Evolutionary conservation across 345 rosid species (phyloP).

Genomic region (Corchorus olitorius): DNA sequence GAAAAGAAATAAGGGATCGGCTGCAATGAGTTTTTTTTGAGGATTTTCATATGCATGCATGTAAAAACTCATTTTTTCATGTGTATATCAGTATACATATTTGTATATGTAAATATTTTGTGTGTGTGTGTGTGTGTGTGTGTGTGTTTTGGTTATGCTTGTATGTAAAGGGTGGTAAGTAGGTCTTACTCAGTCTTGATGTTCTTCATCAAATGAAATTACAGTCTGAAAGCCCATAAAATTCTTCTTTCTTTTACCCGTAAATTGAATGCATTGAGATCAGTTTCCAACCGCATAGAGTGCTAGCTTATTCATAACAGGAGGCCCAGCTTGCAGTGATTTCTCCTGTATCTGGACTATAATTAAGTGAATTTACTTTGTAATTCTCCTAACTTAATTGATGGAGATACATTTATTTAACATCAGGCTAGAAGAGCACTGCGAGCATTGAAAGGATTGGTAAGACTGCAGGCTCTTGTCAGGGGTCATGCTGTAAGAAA

Average conservation of each 20-base stretch:
- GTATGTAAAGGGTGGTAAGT: not conserved
- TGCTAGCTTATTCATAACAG: not conserved
- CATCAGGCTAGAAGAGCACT: conserved; percentile 95
- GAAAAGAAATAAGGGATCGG: not conserved
- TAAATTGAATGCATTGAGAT: no score
- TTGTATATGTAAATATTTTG: not conserved
- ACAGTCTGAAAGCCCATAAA: not conserved
- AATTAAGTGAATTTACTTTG: not conserved
- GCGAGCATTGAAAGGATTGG: conserved; percentile 96
- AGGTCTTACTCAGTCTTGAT: not conserved
- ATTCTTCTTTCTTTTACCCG: no score
- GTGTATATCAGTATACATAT: not conserved
- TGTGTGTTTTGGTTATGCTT: not conserved
- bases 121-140: no score
- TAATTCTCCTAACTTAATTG: not conserved
- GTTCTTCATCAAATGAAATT: not conserved
- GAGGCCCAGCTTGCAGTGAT: not conserved
- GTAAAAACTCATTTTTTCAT: not conserved
- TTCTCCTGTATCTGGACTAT: not conserved
- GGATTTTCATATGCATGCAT: not conserved
- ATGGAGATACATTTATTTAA: conserved; percentile 24
- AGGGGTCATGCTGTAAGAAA: conserved; percentile 99
- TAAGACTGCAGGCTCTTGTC: conserved; percentile 96
- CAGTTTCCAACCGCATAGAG: not conserved
- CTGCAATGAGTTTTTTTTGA: not conserved